Evolutionary conservation across 2,329 filamentous ascomycete species (phyloP).

Genomic region (Clonostachys rhizophaga): DNA sequence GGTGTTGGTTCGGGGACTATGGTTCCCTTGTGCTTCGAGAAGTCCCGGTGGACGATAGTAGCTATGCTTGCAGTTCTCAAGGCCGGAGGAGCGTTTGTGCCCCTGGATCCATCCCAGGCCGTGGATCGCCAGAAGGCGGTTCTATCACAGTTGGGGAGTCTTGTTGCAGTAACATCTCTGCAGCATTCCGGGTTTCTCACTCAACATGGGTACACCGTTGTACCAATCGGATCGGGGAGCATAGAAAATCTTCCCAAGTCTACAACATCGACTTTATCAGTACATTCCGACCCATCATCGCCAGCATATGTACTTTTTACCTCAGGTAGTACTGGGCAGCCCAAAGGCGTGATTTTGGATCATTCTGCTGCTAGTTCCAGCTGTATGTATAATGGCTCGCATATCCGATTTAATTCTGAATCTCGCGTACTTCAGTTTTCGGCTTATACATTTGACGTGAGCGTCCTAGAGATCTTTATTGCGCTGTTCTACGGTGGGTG

Average conservation of each 20-base stretch:
- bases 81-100: constrained; percentile 14
- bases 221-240: neutral
- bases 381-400: constrained; percentile 7
- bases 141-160: too few relatives aligned
- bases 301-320: constrained; percentile 19
- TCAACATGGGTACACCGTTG: constrained; percentile 4
- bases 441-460: constrained; percentile 20
- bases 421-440: constrained; percentile 23
- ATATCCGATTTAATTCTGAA: constrained; percentile 9
- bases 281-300: constrained; percentile 8
- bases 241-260: neutral
- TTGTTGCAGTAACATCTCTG: constrained; percentile 4
- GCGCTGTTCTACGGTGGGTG: constrained; percentile 15
- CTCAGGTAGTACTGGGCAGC: constrained; percentile 12
- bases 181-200: constrained; percentile 19
- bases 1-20: constrained; percentile 4
- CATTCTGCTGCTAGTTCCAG: constrained; percentile 9
- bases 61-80: constrained; percentile 16
- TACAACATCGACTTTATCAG: neutral
- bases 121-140: too few relatives aligned
- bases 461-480: constrained; percentile 13
- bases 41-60: constrained; percentile 11
- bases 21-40: constrained; percentile 12
- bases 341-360: constrained; percentile 11
- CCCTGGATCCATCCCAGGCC: constrained; percentile 4